Evolutionary conservation across 768 basidiomycete species (phyloP).

Genomic region (Mycena crocata): DNA sequence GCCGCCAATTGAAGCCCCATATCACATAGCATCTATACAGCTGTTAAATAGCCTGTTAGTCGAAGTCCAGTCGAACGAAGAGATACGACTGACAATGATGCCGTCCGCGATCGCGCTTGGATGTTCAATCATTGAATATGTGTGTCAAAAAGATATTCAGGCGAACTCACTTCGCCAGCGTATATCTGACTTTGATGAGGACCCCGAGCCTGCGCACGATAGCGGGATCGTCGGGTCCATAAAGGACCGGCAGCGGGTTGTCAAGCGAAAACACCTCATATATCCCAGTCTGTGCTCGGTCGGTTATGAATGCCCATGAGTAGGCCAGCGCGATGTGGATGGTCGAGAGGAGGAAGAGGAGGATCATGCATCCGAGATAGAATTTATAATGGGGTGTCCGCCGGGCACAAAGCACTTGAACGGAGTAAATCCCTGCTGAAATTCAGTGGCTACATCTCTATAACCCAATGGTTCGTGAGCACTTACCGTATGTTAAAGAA

Average conservation of each 20-base stretch:
- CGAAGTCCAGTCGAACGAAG: too few relatives aligned
- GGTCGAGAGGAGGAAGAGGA: constrained; percentile 23
- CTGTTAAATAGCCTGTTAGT: not conserved
- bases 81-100: constrained; percentile 3
- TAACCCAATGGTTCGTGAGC: not conserved
- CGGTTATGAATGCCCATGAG: constrained; percentile 22
- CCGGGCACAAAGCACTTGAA: not conserved
- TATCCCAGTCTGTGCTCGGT: constrained; percentile 9
- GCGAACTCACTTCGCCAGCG: constrained; percentile 13
- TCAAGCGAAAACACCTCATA: constrained; percentile 15
- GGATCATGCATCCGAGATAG: constrained; percentile 10
- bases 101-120: constrained; percentile 13
- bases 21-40: constrained; percentile 15
- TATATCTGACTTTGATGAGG: constrained; percentile 5
- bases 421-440: constrained; percentile 10
- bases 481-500: not conserved
- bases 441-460: not conserved
- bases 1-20: constrained; percentile 2
- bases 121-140: not conserved
- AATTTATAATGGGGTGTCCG: not conserved
- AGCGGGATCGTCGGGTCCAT: constrained; percentile 1
- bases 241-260: constrained; percentile 11
- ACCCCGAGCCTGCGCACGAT: not conserved
- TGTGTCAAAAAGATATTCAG: not conserved
- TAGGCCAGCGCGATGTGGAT: constrained; percentile 22